phyloP scores from a whole-genome alignment of 768 basidiomycete species.

The Exidia glandulosa region DNA sequence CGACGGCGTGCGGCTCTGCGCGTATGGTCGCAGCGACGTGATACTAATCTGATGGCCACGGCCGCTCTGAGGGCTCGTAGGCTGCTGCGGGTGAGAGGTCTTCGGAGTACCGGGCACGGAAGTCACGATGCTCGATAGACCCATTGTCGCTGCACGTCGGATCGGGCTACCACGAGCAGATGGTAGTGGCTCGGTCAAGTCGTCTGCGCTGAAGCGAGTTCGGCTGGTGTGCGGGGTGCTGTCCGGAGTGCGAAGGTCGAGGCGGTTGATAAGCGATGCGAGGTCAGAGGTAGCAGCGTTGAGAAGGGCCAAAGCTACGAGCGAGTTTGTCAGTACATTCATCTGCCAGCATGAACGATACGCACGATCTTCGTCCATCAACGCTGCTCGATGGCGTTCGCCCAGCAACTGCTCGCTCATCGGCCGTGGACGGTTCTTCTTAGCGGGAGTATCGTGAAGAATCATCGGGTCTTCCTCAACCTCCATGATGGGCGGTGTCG shows the following conservation, averaged over 20 bases:
- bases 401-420: conserved; percentile 53
- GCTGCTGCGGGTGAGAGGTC: conserved; percentile 3
- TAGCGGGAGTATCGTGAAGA: conserved; percentile 24
- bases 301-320: conserved; percentile 28
- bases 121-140: background rate
- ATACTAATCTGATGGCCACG: conserved; percentile 24
- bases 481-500: background rate
- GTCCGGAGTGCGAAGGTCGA: conserved; percentile 70
- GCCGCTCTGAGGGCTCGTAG: conserved; percentile 21
- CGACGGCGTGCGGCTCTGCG: conserved; percentile 17
- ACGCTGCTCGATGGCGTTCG: background rate
- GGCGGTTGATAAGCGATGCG: conserved; percentile 62
- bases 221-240: conserved; percentile 13
- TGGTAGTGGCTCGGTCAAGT: background rate
- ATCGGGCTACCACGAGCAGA: background rate
- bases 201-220: background rate
- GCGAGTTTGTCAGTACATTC: background rate
- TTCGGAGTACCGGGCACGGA: background rate
- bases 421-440: conserved; percentile 41
- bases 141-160: background rate
- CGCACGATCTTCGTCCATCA: conserved; percentile 43
- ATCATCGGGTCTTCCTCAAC: too few relatives aligned
- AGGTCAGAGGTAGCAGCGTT: conserved; percentile 74
- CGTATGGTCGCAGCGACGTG: conserved; percentile 41
- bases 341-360: conserved; percentile 3